Evolutionary conservation across 1,139 yeast genomes (phyloP), one percentile per base, ranked within the genome.

Genomic region (Petasospora rhodanensis): DNA sequence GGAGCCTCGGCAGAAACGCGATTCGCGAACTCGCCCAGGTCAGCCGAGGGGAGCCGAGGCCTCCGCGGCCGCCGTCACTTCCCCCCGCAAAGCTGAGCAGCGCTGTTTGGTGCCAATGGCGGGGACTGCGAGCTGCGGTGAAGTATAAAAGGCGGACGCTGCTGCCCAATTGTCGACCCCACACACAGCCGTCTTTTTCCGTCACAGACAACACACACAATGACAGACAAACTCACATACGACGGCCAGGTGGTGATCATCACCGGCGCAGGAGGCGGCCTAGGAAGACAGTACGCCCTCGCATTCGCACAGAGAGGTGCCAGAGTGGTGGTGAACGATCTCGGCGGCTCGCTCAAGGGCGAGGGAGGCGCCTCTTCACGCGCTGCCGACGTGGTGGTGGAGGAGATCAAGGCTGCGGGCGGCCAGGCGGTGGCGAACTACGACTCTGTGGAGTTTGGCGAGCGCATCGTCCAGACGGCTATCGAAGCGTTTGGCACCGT

Each of bases 221-320:
- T 34, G 36, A 14, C 29, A 9, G 26, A 27, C 14, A 28, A 31
- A 37, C 51, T 73, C 19, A 46, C 65, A 45, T 85, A 79, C 54
- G 81, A 83, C 51, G 86, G 78, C 54, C 79, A 82, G 58, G 96
- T 87, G 32, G 96, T 86, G 22, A 75, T 87, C 44, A 79, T 91
- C 58, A 91, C 97, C 38, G 98, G 97, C 29, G 94, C 96, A 32
- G 98, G 98, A 46, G 97, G 96, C 51, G 98, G 97, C 24, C 73
- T 91, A 33, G 98, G 98, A 25, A 82, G 73, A 55, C 79, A 79
- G 34, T 91, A 91, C 61, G 95, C 96, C 15, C 64, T 85, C 24
- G 89, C 81, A 51, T 89, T 73, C 61, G 97, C 95, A 34, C 68
- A 77, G 44, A 70, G 95, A 52, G 97, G 97, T 28, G 98, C 97